Evolutionary conservation across 2,329 filamentous ascomycete genomes (phyloP).

Genomic region (Domatiomyces catenatus): DNA sequence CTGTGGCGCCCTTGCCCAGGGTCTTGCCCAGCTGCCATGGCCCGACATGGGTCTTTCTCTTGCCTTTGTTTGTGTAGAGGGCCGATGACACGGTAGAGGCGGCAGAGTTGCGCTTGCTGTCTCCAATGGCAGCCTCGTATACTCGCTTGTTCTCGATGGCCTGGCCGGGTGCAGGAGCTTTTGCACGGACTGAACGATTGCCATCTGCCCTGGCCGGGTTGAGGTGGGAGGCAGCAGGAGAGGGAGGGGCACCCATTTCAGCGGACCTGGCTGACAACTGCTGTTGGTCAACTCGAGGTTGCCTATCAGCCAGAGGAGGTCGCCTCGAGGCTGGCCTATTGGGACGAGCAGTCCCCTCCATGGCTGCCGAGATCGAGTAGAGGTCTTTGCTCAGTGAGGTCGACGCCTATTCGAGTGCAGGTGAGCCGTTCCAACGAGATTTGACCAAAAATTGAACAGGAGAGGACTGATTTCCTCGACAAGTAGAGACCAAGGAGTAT

Average conservation of each 20-base stretch:
- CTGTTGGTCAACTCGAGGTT: conserved; percentile 8
- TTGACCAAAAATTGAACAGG: background rate
- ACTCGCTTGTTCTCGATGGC: conserved; percentile 35
- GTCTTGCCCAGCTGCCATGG: conserved; percentile 88
- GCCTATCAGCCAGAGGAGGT: conserved; percentile 11
- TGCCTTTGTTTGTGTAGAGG: conserved; percentile 38
- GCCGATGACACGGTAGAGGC: conserved; percentile 20
- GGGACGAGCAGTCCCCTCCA: background rate
- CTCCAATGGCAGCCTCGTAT: conserved; percentile 33
- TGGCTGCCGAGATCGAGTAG: background rate
- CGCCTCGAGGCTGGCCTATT: conserved; percentile 6
- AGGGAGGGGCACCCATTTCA: conserved; percentile 1
- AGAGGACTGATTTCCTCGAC: background rate
- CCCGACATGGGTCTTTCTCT: conserved; percentile 61
- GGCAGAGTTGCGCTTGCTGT: conserved; percentile 33
- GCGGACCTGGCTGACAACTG: conserved; percentile 4
- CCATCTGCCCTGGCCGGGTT: conserved; percentile 19
- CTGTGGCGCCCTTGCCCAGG: conserved; percentile 77
- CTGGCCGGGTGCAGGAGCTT: conserved; percentile 3
- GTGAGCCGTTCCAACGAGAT: background rate
- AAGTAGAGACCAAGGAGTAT: background rate
- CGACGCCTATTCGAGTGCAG: no score
- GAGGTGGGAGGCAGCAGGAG: conserved; percentile 14
- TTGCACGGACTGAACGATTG: conserved; percentile 11
- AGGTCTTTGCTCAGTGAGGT: background rate